Evolutionary conservation across 208 protist species (phyloP).

Genomic region (Leptomonas seymouri): DNA sequence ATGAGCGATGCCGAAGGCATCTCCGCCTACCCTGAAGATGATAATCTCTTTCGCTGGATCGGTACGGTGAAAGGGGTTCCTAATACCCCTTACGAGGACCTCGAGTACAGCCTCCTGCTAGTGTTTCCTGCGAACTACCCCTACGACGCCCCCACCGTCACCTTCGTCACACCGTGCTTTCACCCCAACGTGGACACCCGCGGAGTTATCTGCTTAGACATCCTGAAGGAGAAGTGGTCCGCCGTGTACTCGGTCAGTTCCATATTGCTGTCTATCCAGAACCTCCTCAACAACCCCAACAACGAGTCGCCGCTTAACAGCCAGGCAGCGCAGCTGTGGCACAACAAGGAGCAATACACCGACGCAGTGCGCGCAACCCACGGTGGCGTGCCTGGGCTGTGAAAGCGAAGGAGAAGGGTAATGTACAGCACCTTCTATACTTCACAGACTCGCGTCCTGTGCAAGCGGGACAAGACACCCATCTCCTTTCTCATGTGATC

Average conservation of each 20-base stretch:
- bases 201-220: constrained; percentile 97
- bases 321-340: constrained; percentile 93
- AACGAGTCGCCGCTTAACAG: constrained; percentile 96
- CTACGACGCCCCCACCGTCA: constrained; percentile 92
- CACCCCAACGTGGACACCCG: constrained; percentile 96
- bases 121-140: constrained; percentile 95
- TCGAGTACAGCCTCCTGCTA: constrained; percentile 92
- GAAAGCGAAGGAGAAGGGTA: not conserved
- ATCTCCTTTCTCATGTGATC: too few species aligned
- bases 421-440: not conserved
- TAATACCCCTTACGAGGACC: constrained; percentile 92
- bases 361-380: constrained; percentile 60
- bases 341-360: constrained; percentile 69
- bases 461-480: not conserved
- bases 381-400: constrained; percentile 20
- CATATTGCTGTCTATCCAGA: constrained; percentile 96
- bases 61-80: constrained; percentile 85
- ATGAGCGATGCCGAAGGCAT: constrained; percentile 86
- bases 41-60: constrained; percentile 95
- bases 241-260: constrained; percentile 94
- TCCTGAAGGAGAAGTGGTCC: constrained; percentile 98
- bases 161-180: constrained; percentile 95
- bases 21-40: constrained; percentile 94
- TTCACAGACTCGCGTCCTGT: not conserved
- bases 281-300: constrained; percentile 95